Evolutionary conservation across 1,284 basidiomycete genomes (phyloP), one percentile per base, ranked within the genome.

Genomic region (Agroathelia rolfsii): DNA sequence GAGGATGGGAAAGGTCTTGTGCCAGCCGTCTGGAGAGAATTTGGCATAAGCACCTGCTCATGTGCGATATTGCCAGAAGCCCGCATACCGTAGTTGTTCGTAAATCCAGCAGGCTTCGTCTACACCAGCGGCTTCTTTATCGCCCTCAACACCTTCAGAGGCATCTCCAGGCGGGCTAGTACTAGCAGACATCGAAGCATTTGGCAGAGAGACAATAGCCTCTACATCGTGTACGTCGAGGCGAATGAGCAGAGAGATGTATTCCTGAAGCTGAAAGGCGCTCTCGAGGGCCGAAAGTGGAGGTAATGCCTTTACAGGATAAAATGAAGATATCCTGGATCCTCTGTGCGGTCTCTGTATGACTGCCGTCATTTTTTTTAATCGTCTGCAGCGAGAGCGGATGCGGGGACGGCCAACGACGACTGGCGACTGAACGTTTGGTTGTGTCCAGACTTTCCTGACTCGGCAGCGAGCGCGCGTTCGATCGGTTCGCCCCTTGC

Each of bases 191-290:
- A n/a, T n/a, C n/a, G n/a, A n/a, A n/a, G n/a, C n/a, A n/a, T n/a
- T n/a, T n/a, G 89, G 90, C 2, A 92, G 58, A 17, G 78, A 65
- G 0, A 93, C 77, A 35, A 97, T 84, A 5, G 71, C 57, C 22
- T 86, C 72, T 17, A 96, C 82, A 51, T 94, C 81, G 58, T 94
- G 88, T 0, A 90, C 84, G 55, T 94, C 79, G 22, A 74, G 63
- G 6, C 81, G 75, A 40, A 95, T 84, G 41, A 93, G 74, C 22
- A 88, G 66, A 1, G 87, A 80, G 32, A 98, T 86, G 58, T 93
- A 96, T 52, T 97, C 92, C 50, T 96, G 90, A 3, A 95, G 69
- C 53, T 94, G 89, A 53, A 95, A 95, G 0, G 90, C 85, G 46
- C 86, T 90, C 57, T 94, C 83, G 15, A 93, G 60, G 1, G 77